Base-by-base conservation (phyloP, 2,329 filamentous ascomycete genomes). In the Calonectria pauciramosa region DNA sequence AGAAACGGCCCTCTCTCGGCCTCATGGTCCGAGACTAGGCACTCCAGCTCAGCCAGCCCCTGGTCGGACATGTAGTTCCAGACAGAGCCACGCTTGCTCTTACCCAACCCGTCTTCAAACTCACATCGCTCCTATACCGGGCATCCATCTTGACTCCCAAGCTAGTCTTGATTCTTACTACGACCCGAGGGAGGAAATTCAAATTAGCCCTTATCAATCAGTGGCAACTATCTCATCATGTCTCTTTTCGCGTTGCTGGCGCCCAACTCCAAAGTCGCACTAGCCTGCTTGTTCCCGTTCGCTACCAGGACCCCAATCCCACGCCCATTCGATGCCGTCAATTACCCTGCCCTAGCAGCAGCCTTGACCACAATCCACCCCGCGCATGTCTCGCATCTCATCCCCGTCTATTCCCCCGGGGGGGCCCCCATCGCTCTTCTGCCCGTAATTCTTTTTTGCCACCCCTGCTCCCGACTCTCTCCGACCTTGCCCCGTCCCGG, bases 401-500 rank as follows among this genome's bases (percentile, higher is more conserved):
- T 66, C 70, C 72, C 52, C 68, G 54, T 71, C 69, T 71, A 64
- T 52, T 70, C 64, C 69, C 70, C 34, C 36, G 8, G 8, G 36
- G 32, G 41, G 18, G 4, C 34, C 56, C 56, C 56, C 38, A 38
- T 38, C 56, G 56, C 71, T 59, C 64, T 72, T 64, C 49, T 51
- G 34, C 36, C 38, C 52, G 18, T 65, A 56, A n/a, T 70, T 63
- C 44, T 38, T 36, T 18, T 20, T n/a, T 18, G 1, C 44, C 23
- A 65, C 44, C 47, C 70, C 34, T 69, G 44, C n/a, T 72, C 70
- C 79, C 79, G 78, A 74, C 11, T 68, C 69, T 59, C 78, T 70
- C 79, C 78, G 79, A 30, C n/a, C 13, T 13, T 68, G 65, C 44
- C 59, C 67, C 51, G 59, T 71, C 64, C 78, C 79, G 76, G 71